Evolutionary conservation across 768 basidiomycete genomes (phyloP).

Genomic region (Suillus occidentalis): DNA sequence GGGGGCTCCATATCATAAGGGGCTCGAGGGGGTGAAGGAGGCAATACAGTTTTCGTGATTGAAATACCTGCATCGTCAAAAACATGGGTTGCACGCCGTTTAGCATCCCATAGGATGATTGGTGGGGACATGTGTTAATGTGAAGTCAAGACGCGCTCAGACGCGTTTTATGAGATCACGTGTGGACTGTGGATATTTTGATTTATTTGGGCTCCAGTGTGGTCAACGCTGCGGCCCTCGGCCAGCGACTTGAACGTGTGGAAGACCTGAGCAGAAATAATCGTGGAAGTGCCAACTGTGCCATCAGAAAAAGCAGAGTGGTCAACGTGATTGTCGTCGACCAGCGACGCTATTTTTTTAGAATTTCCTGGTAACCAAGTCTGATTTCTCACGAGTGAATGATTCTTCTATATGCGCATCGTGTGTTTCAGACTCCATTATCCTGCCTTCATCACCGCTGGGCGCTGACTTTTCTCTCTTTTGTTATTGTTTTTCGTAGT

Average conservation of each 20-base stretch:
- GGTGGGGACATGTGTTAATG: conserved; percentile 4
- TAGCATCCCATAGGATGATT: conserved; percentile 14
- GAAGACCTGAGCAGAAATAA: not conserved
- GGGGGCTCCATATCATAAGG: conserved; percentile 1
- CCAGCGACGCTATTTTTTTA: conserved; percentile 1
- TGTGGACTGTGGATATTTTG: not conserved
- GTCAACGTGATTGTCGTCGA: not conserved
- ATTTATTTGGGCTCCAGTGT: not conserved
- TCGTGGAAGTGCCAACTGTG: not conserved
- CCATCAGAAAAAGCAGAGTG: not conserved
- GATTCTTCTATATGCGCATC: not conserved
- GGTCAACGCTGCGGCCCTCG: not conserved
- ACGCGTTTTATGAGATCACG: conserved; percentile 9
- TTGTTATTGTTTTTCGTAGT: conserved; percentile 17
- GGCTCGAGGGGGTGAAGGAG: conserved; percentile 7
- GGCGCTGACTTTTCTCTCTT: conserved; percentile 23
- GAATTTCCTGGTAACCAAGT: conserved; percentile 10
- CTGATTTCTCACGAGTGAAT: conserved; percentile 11
- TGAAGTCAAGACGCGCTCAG: not conserved
- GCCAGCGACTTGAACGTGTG: no score
- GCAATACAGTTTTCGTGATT: conserved; percentile 16
- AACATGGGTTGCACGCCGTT: conserved; percentile 7
- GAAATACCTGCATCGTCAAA: conserved; percentile 20
- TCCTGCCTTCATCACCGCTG: conserved; percentile 26
- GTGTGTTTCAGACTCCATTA: conserved; percentile 19